Conservation (phyloP, 2,329 filamentous ascomycete species). For the Samsoniella hepiali region DNA sequence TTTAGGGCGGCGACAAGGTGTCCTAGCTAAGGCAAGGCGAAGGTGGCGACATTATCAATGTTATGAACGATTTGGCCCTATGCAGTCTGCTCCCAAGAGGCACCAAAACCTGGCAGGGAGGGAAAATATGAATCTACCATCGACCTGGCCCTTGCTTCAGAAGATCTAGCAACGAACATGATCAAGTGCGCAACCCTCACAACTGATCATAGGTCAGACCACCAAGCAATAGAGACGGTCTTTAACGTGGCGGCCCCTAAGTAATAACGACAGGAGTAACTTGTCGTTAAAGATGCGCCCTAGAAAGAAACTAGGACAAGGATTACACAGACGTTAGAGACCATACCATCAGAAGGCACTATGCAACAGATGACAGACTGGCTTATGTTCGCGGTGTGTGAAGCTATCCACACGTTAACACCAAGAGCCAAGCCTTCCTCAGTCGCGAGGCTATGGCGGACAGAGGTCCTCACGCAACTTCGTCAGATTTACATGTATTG, state of each 20-base stretch:
- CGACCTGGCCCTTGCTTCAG: conserved; percentile 25
- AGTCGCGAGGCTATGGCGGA: no score
- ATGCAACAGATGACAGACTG: conserved; percentile 6
- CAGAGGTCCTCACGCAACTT: no score
- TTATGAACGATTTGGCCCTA: conserved; percentile 34
- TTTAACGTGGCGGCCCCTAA: conserved; percentile 25
- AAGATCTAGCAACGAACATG: conserved; percentile 22
- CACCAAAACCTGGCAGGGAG: conserved; percentile 33
- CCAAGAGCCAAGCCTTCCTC: no score
- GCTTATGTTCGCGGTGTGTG: no score
- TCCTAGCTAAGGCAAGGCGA: conserved; percentile 31
- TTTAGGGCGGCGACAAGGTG: conserved; percentile 24
- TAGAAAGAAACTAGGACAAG: conserved; percentile 26
- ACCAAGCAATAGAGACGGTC: conserved; percentile 29
- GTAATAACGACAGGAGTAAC: conserved; percentile 15
- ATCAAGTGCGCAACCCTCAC: conserved; percentile 21
- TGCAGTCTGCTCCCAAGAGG: conserved; percentile 33
- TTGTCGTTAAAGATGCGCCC: conserved; percentile 27
- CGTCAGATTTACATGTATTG: no score
- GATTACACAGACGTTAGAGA: conserved; percentile 24
- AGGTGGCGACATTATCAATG: conserved; percentile 33
- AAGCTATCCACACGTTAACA: no score
- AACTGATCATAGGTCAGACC: conserved; percentile 30
- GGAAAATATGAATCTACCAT: conserved; percentile 25
- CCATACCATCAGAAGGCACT: conserved; percentile 25